Base-by-base conservation (phyloP, 2,329 filamentous ascomycete species). In the Nakataea oryzae region DNA sequence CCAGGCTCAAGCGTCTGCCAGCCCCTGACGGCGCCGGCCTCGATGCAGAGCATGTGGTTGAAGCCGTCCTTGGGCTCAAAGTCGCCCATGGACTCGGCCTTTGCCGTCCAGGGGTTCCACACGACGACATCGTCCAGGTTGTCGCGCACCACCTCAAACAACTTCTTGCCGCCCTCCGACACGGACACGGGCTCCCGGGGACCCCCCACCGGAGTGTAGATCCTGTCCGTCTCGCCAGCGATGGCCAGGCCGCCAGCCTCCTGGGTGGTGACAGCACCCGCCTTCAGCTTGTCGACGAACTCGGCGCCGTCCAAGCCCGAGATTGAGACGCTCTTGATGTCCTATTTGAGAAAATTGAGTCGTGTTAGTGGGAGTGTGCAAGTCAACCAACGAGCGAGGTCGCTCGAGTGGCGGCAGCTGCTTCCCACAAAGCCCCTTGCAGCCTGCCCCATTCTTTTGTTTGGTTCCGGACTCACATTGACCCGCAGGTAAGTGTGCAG, bases 51-150 rank as follows among this genome's bases (percentile, higher is more conserved):
- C 91, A 97, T 97, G 63, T 91, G 85, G 80, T 91, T 91, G 80
- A 88, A 97, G 50, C 90, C 95, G 61, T 93, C 89, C 71, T 96
- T 89, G 59, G 95, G 95, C 63, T 83, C 84, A 73, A 97, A 97
- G 74, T 99, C 95, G 61, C 79, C 86, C 77, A 96, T 96, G 6
- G 82, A 82, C 68, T 86, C 84, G 1, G 90, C 86, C 79, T 96
- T 96, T 66, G 93, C 90, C 54, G 82, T 81, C 92, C 93, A 97
- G 1, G 95, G 95, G 76, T 99, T 99, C 95, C 95, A 99, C 32
- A 97, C 89, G 1, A 97, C 93, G 21, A 95, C 87, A 67, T 97
- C 91, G 65, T 84, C 83, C 67, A 99, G 81, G 67, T 91, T 93
- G 75, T 97, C 91, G 65, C 95, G 86, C 54, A 88, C 84, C 62